Base-by-base conservation (phyloP, 805 yeast genomes). In the Ascoidea tarda region DNA sequence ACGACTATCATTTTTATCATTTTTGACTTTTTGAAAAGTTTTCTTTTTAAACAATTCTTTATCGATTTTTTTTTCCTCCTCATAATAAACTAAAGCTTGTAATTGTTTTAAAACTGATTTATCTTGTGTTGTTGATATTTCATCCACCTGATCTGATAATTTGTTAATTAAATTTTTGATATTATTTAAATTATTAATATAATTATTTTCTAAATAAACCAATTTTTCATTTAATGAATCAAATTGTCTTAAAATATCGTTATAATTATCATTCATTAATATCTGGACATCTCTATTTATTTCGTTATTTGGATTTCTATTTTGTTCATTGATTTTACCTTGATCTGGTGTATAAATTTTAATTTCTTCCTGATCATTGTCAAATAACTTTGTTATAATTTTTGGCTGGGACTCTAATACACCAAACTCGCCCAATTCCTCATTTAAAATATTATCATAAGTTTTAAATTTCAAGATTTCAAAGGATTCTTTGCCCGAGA, bases 391-490 rank as follows among this genome's bases (percentile, higher is more conserved):
- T 10, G 73, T 67, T 16, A 72, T 61, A 12, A 77, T 69, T 52
- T 71, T 73, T 33, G 79, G 76, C 56, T 73, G 76, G 2, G 62
- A 63, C 59, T 73, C 73, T 14, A 68, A 56, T 31, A 66, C 68
- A 1, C 77, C 81, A 58, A 80, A 81, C 55, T 80, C 82, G 52
- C 79, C 81, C 49, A 72, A 64, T 2, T 83, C 77, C 58, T 79
- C 83, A 52, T 71, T 71, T 5, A 78, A 68, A 31, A 84, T 70
- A 44, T 72, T 49, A 50, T 74, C 72, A 67, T 75, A 84, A 1
- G 77, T 72, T 47, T 77, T 74, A 59, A 85, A 64, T 61, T 76
- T 75, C 58, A 85, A 68, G 5, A 86, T 62, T 65, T 86, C 95
- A 65, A 79, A 82, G 32, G 75, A 74, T 61, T 84, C 91, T 42